Conservation (phyloP, 2,329 filamentous ascomycete genomes). For the Tolypocladium album region DNA sequence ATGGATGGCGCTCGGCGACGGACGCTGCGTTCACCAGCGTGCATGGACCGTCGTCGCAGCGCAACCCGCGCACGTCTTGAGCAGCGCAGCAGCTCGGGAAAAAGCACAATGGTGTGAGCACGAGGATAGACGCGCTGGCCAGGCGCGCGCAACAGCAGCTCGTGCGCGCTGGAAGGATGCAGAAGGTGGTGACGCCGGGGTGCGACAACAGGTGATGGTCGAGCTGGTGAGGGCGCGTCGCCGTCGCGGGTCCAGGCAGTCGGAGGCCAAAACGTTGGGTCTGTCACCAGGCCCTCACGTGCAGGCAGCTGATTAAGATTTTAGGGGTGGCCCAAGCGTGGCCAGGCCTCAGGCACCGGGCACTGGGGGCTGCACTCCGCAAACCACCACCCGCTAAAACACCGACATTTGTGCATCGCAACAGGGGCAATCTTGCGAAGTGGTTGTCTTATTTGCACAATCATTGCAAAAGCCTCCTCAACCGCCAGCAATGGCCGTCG, state of each 20-base stretch:
- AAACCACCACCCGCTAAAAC: background rate
- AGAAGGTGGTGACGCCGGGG: conserved; percentile 1
- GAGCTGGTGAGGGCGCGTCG: conserved; percentile 6
- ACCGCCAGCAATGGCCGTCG: background rate
- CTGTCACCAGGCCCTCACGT: background rate
- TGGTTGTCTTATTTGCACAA: background rate
- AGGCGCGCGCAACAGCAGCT: background rate
- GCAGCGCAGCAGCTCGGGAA: background rate
- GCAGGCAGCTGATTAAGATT: background rate
- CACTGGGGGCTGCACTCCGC: background rate
- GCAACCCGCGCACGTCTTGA: background rate
- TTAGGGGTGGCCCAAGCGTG: background rate
- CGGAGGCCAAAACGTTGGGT: conserved; percentile 1
- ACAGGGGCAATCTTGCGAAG: background rate
- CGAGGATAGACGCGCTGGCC: background rate
- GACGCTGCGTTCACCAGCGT: background rate
- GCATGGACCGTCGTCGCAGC: background rate
- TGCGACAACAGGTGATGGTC: conserved; percentile 1
- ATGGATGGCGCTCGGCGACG: background rate
- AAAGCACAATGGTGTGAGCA: background rate
- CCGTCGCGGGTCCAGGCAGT: conserved; percentile 5
- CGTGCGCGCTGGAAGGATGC: background rate
- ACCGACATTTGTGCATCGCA: background rate
- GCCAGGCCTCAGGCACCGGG: background rate
- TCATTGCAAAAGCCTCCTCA: background rate